Evolutionary conservation across 2,329 filamentous ascomycete species (phyloP).

Genomic region (Emmonsia crescens): DNA sequence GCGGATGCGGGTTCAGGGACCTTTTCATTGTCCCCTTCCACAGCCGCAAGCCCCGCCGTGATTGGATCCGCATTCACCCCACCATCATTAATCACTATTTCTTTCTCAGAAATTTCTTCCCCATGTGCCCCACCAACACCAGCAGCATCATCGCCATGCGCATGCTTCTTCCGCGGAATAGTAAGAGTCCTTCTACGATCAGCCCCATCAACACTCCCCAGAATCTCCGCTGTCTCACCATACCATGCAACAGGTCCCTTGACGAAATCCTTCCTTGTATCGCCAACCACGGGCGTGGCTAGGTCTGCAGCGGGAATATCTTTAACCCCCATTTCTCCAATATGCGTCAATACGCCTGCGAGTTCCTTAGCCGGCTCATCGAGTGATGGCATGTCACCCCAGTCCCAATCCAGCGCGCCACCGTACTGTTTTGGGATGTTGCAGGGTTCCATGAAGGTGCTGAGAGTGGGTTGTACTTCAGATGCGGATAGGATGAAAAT

Average conservation of each 20-base stretch:
- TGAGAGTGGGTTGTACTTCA: constrained; percentile 67
- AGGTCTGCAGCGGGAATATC: background rate
- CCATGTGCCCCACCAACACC: background rate
- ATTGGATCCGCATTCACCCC: background rate
- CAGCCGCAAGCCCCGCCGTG: constrained; percentile 17
- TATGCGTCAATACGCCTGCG: constrained; percentile 21
- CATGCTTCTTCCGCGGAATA: constrained; percentile 1
- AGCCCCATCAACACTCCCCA: constrained; percentile 39
- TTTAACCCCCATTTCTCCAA: constrained; percentile 14
- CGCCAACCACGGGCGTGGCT: background rate
- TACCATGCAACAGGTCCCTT: constrained; percentile 58
- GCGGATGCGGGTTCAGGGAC: background rate
- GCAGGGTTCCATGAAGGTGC: constrained; percentile 66
- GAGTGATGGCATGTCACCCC: constrained; percentile 62
- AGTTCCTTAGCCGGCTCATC: constrained; percentile 41
- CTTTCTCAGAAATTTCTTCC: background rate
- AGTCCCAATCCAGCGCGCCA: constrained; percentile 71
- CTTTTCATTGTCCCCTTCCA: constrained; percentile 26
- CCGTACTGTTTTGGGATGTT: constrained; percentile 88
- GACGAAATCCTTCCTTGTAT: constrained; percentile 10
- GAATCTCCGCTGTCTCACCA: constrained; percentile 72
- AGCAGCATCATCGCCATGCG: background rate
- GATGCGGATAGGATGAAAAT: constrained; percentile 74
- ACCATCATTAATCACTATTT: background rate
- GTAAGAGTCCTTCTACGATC: constrained; percentile 8